A percentile compares a stretch with the other conserved stretches of the same genome.
These are phyloP conservation scores for Dactylorhiza incarnata DNA, from an alignment of 106 monocot species.

Conservation along the genomic window DNA sequence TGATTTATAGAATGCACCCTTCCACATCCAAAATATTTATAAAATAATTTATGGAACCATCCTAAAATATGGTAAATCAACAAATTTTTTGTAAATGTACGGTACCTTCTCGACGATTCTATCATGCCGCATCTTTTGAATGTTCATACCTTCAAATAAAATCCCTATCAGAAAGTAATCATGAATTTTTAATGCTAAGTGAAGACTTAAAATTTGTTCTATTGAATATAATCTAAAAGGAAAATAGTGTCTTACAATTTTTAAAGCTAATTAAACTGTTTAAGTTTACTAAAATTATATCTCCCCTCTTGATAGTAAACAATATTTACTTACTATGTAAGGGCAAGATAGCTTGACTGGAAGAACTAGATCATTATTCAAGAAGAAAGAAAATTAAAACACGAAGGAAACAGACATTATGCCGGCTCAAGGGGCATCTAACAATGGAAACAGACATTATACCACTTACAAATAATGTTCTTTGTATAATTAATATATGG, in stretches of 20 bases:
- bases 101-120: conserved; percentile 72
- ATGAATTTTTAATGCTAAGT: not conserved
- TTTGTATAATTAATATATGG: no score
- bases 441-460: no score
- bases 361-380: not conserved
- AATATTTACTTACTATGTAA: not conserved
- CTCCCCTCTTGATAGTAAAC: not conserved
- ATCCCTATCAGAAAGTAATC: not conserved
- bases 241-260: conserved; percentile 62
- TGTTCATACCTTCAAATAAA: conserved; percentile 70
- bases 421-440: no score
- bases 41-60: not conserved
- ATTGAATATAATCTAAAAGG: conserved; percentile 5
- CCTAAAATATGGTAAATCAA: not conserved
- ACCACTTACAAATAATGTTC: no score
- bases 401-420: not conserved
- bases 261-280: conserved; percentile 47
- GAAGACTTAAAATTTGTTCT: not conserved
- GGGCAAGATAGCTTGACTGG: not conserved
- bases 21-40: not conserved
- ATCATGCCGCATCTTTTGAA: conserved; percentile 55
- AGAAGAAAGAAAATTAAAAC: not conserved
- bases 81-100: not conserved
- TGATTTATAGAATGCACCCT: not conserved
- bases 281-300: not conserved